These are phyloP conservation scores for Vitis rupestris DNA, from an alignment of 164 flowering plant genomes.

Conservation along the genomic window DNA sequence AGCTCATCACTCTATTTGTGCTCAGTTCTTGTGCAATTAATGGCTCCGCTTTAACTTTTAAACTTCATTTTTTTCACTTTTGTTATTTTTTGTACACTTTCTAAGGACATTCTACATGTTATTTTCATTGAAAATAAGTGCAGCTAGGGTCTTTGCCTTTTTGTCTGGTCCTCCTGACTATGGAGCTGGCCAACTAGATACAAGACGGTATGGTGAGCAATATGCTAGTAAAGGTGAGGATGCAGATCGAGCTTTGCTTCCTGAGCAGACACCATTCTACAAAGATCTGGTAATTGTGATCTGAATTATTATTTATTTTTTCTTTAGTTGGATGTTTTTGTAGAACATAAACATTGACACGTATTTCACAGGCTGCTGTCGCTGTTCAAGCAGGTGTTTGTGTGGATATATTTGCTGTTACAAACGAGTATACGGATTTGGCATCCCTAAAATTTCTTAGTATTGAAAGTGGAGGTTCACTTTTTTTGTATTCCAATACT, in stretches of 20 bases:
- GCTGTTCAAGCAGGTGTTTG: conserved; percentile 99
- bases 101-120: conserved; percentile 5
- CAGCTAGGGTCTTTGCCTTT: conserved; percentile 97
- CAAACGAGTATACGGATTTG: conserved; percentile 96
- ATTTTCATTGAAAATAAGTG: conserved; percentile 15
- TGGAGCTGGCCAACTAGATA: conserved; percentile 97
- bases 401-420: conserved; percentile 96
- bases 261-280: conserved; percentile 97
- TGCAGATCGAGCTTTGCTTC: conserved; percentile 98
- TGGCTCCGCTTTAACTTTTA: background rate
- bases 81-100: background rate
- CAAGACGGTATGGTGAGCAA: conserved; percentile 93
- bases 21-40: background rate
- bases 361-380: conserved; percentile 79
- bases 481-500: conserved; percentile 80
- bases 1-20: conserved; percentile 1
- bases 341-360: conserved; percentile 21
- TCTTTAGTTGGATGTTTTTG: background rate
- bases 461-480: conserved; percentile 96
- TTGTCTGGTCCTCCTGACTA: conserved; percentile 98
- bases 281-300: conserved; percentile 72
- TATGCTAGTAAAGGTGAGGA: conserved; percentile 99
- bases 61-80: background rate
- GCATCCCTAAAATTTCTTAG: conserved; percentile 97
- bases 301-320: conserved; percentile 1